Evolutionary conservation across 768 basidiomycete genomes (phyloP), one percentile per base, ranked within the genome.

Genomic region (Boletus huronensis): DNA sequence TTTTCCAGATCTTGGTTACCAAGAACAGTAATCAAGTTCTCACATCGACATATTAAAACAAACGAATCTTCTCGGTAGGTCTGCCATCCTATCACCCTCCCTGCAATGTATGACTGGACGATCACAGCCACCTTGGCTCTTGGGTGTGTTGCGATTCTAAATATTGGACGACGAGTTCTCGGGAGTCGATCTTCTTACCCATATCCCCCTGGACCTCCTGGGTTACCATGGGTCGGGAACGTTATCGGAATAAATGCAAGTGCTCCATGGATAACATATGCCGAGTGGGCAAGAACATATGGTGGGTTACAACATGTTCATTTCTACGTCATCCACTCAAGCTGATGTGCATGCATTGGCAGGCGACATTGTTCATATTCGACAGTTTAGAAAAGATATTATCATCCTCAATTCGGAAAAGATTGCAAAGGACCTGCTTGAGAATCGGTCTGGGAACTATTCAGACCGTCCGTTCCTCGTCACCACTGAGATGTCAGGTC

Each of bases 301-400:
- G 58, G 58, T 58, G 13, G 47, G 9, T 29, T 6, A 5, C 21
- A 29, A 14, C 6, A 35, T 52, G 14, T 14, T 17, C 3, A 6
- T 28, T 14, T n/a, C 17, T 25, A 5, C 9, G 2, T 19, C 17
- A 16, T 13, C 11, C 2, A 7, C 34, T 48, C 8, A 57, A 16
- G 23, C 17, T 1, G 32, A 19, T 19, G 23, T 28, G 13, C 17
- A 17, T 17, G 35, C n/a, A n/a, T n/a, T n/a, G n/a, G n/a, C 19
- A 59, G 58, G 58, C 8, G 52, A 59, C 32, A 23, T 54, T 6
- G 5, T 59, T 21, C 39, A 58, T 31, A 16, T 35, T 23, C 48
- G 40, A 23, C 28, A 53, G 1, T 3, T 59, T 6, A 44, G 57
- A 14, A 45, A 46, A 23, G 52, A 53, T 9, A 19, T 58, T 31